phyloP scores from a whole-genome alignment of 805 yeast species.

The Saccharomycopsis sp. region DNA sequence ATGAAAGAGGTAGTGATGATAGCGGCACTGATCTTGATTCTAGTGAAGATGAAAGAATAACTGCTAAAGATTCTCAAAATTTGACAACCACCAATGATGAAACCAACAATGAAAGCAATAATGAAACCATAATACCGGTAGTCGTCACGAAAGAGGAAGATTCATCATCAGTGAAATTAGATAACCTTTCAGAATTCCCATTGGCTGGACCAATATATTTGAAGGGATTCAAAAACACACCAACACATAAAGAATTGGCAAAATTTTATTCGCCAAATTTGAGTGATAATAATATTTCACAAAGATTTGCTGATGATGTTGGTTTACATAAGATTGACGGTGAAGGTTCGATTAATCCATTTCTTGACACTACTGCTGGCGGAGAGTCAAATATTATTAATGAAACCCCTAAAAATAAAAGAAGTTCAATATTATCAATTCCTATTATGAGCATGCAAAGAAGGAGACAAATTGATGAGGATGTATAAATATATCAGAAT shows the following conservation, averaged over 20 bases:
- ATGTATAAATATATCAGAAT: no score
- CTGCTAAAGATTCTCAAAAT: no score
- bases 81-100: no score
- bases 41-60: constrained; percentile 8
- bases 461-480: not conserved
- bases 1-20: constrained; percentile 6
- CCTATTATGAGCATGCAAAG: constrained; percentile 12
- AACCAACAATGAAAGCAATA: no score
- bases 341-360: no score
- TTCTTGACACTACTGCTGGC: not conserved
- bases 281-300: not conserved
- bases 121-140: no score
- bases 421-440: constrained; percentile 9
- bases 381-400: not conserved
- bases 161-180: no score
- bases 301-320: not conserved
- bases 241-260: constrained; percentile 9
- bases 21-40: constrained; percentile 20
- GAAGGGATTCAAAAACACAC: constrained; percentile 3
- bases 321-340: no score
- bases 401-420: constrained; percentile 1
- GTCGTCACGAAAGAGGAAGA: no score
- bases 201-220: not conserved
- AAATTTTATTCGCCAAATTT: constrained; percentile 12
- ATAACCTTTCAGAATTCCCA: no score